These are phyloP conservation scores for Boletellus sp. DNA, from an alignment of 1,284 basidiomycete species.

Conservation along the genomic window DNA sequence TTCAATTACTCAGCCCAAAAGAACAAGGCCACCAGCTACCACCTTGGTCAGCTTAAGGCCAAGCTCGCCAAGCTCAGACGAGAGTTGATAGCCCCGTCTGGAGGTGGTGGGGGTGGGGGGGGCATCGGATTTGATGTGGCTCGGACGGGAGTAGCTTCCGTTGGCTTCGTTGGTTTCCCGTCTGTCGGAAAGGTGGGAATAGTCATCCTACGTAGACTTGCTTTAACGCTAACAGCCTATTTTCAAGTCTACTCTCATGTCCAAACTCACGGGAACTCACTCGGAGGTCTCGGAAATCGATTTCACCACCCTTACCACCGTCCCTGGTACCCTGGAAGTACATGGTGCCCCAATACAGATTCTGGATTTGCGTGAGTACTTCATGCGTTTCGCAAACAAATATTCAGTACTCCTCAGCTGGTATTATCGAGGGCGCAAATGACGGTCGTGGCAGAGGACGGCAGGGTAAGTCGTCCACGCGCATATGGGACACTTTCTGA, in stretches of 20 bases:
- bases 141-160: conserved; percentile 92
- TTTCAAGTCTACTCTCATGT: conserved; percentile 89
- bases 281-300: conserved; percentile 98
- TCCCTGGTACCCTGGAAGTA: conserved; percentile 93
- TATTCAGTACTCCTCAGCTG: conserved; percentile 49
- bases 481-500: background rate
- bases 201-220: background rate
- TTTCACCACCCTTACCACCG: conserved; percentile 92
- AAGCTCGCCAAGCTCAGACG: conserved; percentile 96
- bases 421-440: conserved; percentile 98
- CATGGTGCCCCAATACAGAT: conserved; percentile 93
- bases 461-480: conserved; percentile 59
- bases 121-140: conserved; percentile 96
- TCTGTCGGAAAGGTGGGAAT: conserved; percentile 77
- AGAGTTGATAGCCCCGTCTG: conserved; percentile 83
- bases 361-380: conserved; percentile 72
- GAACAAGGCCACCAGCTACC: conserved; percentile 96
- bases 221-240: conserved; percentile 4
- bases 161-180: conserved; percentile 92
- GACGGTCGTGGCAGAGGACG: conserved; percentile 97
- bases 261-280: conserved; percentile 95
- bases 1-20: conserved; percentile 69
- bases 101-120: conserved; percentile 80
- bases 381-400: conserved; percentile 19
- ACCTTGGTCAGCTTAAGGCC: conserved; percentile 95